Base-by-base conservation (phyloP, 2,329 filamentous ascomycete genomes). In the Aspergillus calidoustus region DNA sequence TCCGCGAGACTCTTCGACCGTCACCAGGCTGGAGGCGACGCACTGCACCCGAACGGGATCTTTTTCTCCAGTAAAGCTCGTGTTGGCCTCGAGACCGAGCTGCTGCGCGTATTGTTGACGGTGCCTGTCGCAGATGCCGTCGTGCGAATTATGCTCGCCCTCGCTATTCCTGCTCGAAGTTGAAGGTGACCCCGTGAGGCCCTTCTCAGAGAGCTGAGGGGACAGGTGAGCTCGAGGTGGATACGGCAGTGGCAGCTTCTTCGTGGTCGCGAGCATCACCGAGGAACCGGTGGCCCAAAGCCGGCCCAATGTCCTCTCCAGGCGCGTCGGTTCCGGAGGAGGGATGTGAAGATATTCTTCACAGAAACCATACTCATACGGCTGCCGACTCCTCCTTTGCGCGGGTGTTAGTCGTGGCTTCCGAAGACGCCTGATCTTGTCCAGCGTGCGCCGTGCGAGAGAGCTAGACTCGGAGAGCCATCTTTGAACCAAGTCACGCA, bases 291-390 rank as follows among this genome's bases (percentile, higher is more conserved):
- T 54, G 2, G 23, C 15, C 3, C 19, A 22, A 5, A 54, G 7
- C 8, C n/a, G 31, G 9, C 22, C 13, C 25, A 54, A 2, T 4
- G 19, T n/a, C 8, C n/a, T 23, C 9, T 17, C 38, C 7, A 30
- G 41, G 4, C 17, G 23, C 38, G 38, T 30, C n/a, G 52, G 52
- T 30, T 51, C 48, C 7, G 52, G 41, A 7, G 52, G 38, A 3
- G 41, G 52, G 4, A 54, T 54, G 25, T 54, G 52, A 23, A 54
- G 51, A 17, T 25, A 54, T 2, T 54, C 41, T 23, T 54, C 38
- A 4, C 25, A 54, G 28, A 54, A 54, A 17, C 52, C 52, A 15
- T 54, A 46, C 52, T 54, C 52, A 25, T 46, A n/a, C 1, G 52
- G 15, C 23, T 46, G 22, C 4, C 23, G 38, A 9, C 52, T 54